phyloP scores from a whole-genome alignment of 176 grass and related monocot genomes.

The barley (Hordeum vulgare) region DNA sequence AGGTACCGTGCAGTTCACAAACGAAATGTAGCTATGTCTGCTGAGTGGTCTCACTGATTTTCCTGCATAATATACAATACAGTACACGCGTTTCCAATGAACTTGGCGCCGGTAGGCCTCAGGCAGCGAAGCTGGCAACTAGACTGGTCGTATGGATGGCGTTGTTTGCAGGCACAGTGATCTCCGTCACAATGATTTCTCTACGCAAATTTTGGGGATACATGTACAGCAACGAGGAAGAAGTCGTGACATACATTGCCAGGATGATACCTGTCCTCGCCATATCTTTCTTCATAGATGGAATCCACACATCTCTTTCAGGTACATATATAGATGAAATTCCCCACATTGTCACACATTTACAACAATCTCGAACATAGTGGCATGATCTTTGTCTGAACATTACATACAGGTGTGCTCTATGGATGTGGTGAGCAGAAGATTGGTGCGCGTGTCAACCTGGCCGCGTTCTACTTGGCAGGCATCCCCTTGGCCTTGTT shows the following conservation, averaged over 20 bases:
- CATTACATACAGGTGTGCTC: not conserved
- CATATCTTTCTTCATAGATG: not conserved
- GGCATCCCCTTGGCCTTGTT: conserved; percentile 19
- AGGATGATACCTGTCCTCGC: not conserved
- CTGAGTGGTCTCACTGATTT: not conserved
- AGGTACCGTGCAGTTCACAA: not conserved
- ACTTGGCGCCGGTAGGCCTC: not conserved
- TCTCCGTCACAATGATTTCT: not conserved
- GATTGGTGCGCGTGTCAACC: not conserved
- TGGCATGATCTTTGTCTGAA: not conserved
- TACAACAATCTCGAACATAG: not conserved
- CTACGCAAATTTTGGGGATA: not conserved
- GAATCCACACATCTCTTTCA: not conserved
- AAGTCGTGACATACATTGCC: not conserved
- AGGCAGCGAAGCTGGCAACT: not conserved
- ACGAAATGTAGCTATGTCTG: not conserved
- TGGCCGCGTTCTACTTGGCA: conserved; percentile 8
- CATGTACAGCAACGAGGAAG: not conserved
- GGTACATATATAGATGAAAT: not conserved
- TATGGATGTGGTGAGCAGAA: conserved; percentile 17
- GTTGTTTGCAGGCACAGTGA: not conserved
- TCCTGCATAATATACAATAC: not conserved
- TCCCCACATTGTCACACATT: not conserved
- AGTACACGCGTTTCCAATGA: not conserved
- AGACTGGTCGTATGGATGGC: not conserved